phyloP scores from a whole-genome alignment of 2,329 filamentous ascomycete species.

The Scortechinia acanthostroma region DNA sequence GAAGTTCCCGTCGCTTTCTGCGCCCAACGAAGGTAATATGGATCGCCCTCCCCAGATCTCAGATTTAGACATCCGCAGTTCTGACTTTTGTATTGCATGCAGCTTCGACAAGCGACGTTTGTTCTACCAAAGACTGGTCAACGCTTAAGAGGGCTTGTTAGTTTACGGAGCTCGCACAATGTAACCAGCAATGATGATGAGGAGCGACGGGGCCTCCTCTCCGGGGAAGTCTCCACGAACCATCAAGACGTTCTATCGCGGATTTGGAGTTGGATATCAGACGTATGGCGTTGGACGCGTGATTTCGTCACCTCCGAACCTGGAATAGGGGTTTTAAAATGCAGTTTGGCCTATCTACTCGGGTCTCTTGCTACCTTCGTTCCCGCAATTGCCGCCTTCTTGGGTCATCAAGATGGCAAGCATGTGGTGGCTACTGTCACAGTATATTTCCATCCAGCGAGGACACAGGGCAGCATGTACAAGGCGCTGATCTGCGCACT shows the following conservation, averaged over 20 bases:
- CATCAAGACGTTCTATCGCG: neutral
- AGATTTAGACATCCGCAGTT: too few species aligned
- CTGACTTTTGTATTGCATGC: neutral
- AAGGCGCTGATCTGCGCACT: conserved; percentile 53
- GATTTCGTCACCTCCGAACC: neutral
- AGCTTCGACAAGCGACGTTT: neutral
- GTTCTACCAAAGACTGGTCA: neutral
- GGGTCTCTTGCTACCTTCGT: conserved; percentile 30
- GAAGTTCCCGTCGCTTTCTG: neutral
- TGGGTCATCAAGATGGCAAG: conserved; percentile 60
- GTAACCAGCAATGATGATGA: neutral
- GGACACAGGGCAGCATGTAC: conserved; percentile 60
- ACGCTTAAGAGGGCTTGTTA: neutral
- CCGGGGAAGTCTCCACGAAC: neutral
- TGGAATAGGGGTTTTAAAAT: neutral
- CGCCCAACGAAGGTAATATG: neutral
- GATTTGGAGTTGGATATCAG: neutral
- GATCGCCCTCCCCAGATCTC: neutral
- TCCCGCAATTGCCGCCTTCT: conserved; percentile 40
- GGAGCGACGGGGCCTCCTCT: neutral
- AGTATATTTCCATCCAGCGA: conserved; percentile 62
- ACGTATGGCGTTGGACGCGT: neutral
- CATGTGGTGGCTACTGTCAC: conserved; percentile 63
- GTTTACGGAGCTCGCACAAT: neutral
- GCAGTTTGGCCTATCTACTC: neutral